phyloP scores from a whole-genome alignment of 768 basidiomycete species.

The Lactarius hatsudake region DNA sequence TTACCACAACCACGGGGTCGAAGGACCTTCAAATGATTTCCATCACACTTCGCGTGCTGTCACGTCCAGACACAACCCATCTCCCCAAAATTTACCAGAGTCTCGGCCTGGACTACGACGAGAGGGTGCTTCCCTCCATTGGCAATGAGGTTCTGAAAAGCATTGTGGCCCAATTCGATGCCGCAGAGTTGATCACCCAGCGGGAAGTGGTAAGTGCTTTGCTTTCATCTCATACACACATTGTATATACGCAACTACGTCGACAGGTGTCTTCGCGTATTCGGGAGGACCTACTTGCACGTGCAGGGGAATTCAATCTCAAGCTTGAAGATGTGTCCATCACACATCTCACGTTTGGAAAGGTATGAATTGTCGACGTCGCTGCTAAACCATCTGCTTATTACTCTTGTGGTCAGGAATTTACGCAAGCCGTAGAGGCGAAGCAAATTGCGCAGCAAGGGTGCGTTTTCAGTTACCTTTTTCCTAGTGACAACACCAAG shows the following conservation, averaged over 20 bases:
- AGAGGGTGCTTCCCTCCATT: constrained; percentile 94
- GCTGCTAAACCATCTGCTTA: constrained; percentile 7
- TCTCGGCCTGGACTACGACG: constrained; percentile 95
- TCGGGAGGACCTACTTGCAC: constrained; percentile 84
- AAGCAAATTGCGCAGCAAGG: constrained; percentile 99
- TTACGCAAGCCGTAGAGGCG: constrained; percentile 97
- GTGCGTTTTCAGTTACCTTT: constrained; percentile 39
- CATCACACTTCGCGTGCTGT: constrained; percentile 92
- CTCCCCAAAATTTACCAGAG: constrained; percentile 92
- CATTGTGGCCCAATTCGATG: constrained; percentile 98
- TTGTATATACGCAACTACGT: background rate
- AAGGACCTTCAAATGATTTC: constrained; percentile 99
- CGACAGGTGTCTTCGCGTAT: constrained; percentile 85
- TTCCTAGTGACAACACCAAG: constrained; percentile 4
- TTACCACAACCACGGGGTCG: constrained; percentile 97
- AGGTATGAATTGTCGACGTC: constrained; percentile 43
- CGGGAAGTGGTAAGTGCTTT: constrained; percentile 80
- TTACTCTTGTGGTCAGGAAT: constrained; percentile 57
- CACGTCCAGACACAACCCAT: constrained; percentile 85
- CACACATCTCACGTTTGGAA: constrained; percentile 85
- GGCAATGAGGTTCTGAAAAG: constrained; percentile 98
- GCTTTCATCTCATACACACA: background rate
- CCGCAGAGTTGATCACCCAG: constrained; percentile 94
- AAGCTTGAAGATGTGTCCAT: constrained; percentile 96
- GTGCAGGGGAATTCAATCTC: constrained; percentile 96